A percentile compares a stretch with the other conserved stretches of the same genome.
Evolutionary conservation across 148 eudicot genomes (phyloP).

Genomic region (Polygonum aviculare): DNA sequence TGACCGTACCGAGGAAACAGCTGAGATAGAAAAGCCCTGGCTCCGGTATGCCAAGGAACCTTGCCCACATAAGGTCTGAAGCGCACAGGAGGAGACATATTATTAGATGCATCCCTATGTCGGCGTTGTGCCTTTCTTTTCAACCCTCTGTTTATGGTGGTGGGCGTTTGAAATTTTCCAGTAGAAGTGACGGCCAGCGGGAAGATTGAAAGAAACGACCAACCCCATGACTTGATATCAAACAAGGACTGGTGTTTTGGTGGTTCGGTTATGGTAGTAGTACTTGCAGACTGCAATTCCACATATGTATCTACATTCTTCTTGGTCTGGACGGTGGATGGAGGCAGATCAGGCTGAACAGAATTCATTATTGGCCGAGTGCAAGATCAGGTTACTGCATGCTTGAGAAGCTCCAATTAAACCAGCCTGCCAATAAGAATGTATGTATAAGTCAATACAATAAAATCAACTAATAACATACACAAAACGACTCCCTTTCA

Average conservation of each 20-base stretch:
- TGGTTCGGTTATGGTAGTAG: constrained; percentile 14
- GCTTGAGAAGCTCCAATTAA: background rate
- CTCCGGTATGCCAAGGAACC: constrained; percentile 97
- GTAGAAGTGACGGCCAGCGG: constrained; percentile 53
- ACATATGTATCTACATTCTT: constrained; percentile 21
- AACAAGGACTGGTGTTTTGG: constrained; percentile 28
- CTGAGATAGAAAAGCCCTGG: constrained; percentile 77
- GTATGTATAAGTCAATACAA: background rate
- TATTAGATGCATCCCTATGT: constrained; percentile 16
- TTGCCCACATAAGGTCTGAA: constrained; percentile 90
- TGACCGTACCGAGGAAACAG: constrained; percentile 95
- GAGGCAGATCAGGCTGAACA: constrained; percentile 30
- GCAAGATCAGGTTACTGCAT: background rate
- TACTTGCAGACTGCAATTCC: constrained; percentile 16
- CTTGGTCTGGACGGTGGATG: constrained; percentile 29
- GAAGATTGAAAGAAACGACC: constrained; percentile 50
- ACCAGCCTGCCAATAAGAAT: background rate
- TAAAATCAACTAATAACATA: background rate
- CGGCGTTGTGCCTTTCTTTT: constrained; percentile 40
- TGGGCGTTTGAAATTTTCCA: constrained; percentile 43
- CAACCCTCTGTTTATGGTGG: constrained; percentile 52
- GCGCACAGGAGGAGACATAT: constrained; percentile 33
- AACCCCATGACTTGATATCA: constrained; percentile 33
- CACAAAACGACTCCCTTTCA: background rate
- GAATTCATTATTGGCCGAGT: constrained; percentile 26